Base-by-base conservation (phyloP, 1,284 basidiomycete genomes). In the Ustanciosporium gigantosporum region DNA sequence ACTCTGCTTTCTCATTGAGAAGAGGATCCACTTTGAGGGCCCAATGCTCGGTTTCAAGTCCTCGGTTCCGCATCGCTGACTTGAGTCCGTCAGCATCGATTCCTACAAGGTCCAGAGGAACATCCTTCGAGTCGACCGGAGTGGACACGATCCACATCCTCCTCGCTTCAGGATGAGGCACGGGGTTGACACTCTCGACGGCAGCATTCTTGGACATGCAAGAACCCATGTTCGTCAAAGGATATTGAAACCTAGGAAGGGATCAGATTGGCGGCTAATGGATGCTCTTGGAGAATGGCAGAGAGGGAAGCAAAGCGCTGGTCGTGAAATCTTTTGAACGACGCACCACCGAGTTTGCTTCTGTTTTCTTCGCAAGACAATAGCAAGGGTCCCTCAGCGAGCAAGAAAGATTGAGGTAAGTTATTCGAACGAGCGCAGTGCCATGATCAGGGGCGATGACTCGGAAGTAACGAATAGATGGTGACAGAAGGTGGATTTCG, bases 31-130 rank as follows among this genome's bases (percentile, higher is more conserved):
- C 46, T 27, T 57, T 60, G 25, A 66, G 43, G 3, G 62, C 62
- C 62, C 62, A 66, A 35, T 66, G 62, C 19, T 66, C 62, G 19
- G 46, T 52, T 31, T 66, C 57, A 17, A 66, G 41, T 21, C 62
- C 56, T 3, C 62, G 56, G 23, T 66, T 60, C 25, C 47, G 45
- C 62, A 66, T 56, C 27, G 62, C 62, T 3, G 46, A 37, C 31
- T 48, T 56, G 36, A 52, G 56, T 15, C 52, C 52, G 23, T 56
- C 57, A 14, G 56, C n/a, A 14, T 60, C 57, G 31, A 66, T 46
- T 5, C 57, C 57, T 38, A 55, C 46, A 1, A 66, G 52, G 37
- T 66, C 62, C 15, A 40, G 36, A 0, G 62, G 62, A 2, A 66
- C 25, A 14, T 52, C 27, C 13, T 46, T 35, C 5, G 46, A 32